Base-by-base conservation (phyloP, 1,284 basidiomycete species). In the Naganishia liquefaciens region DNA sequence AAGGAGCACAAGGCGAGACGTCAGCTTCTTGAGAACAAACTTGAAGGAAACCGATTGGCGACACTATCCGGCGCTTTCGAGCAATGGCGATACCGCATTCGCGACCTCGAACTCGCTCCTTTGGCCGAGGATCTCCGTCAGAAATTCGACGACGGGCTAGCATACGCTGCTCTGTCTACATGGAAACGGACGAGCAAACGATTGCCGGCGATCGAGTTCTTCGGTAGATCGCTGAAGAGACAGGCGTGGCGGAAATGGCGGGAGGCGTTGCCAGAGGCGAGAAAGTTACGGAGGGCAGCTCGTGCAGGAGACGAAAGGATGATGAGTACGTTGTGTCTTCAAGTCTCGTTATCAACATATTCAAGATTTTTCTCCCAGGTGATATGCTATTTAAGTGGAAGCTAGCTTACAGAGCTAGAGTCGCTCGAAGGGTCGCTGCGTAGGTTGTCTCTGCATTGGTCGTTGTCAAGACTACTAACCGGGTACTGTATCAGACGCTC, bases 371-470 rank as follows among this genome's bases (percentile, higher is more conserved):
- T 15, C 17, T 4, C 23, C 9, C 40, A 64, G 66, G 51, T n/a
- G 55, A 68, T 28, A 60, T 62, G 47, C 40, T 68, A 6, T 49
- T 62, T 33, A 37, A 21, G 9, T 68, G 66, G 66, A 68, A 68
- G 40, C 37, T 47, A 19, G 63, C 63, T 23, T 68, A 68, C 57
- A 51, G 66, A 33, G 57, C 66, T 15, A 64, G 60, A 37, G 51
- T 68, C 30, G 63, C 66, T 37, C 55, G 66, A 13, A 40, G 66
- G 27, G 63, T 64, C 5, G 62, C 66, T 46, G 63, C 63, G 66
- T 68, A 43, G 46, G 66, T 54, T 0, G 11, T 5, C 30, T n/a
- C 39, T 25, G 28, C 15, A 19, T 53, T 23, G 3, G 15, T 37
- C 33, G 9, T 13, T 37, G 9, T 2, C 4, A 37, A 9, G 13